Conservation (phyloP, 768 basidiomycete species). For the Tulasnella sp. region DNA sequence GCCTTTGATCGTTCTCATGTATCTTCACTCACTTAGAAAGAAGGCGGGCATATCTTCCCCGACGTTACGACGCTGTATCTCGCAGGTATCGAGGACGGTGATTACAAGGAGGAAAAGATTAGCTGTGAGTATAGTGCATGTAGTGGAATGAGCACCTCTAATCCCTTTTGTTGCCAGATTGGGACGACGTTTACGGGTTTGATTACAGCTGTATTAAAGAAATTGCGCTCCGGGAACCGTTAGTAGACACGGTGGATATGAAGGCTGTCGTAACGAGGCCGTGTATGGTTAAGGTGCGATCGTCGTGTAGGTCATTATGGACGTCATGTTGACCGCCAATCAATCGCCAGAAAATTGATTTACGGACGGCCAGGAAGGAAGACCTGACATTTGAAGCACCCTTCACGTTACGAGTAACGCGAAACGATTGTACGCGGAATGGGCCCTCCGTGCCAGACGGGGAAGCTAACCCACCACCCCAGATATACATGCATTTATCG, state of each 20-base stretch:
- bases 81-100: constrained; percentile 97
- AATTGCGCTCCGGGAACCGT: constrained; percentile 88
- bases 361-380: constrained; percentile 87
- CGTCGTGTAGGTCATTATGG: not conserved
- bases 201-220: constrained; percentile 99
- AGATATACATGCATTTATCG: constrained; percentile 97
- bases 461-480: not conserved
- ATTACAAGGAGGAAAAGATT: constrained; percentile 99
- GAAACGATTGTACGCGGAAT: constrained; percentile 73
- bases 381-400: constrained; percentile 76
- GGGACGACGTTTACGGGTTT: constrained; percentile 99
- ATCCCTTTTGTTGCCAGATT: constrained; percentile 46
- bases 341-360: constrained; percentile 59
- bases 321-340: not conserved
- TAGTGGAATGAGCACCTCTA: not conserved
- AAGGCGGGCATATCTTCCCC: constrained; percentile 86
- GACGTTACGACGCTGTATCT: constrained; percentile 86
- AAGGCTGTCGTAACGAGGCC: constrained; percentile 93
- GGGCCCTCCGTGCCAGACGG: not conserved
- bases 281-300: constrained; percentile 65
- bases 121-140: constrained; percentile 58
- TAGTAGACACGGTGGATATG: constrained; percentile 97
- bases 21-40: constrained; percentile 32
- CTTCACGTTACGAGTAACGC: constrained; percentile 68
- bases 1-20: no score